phyloP scores from a whole-genome alignment of 1,284 basidiomycete genomes.

The Pseudozyma hubeiensis region DNA sequence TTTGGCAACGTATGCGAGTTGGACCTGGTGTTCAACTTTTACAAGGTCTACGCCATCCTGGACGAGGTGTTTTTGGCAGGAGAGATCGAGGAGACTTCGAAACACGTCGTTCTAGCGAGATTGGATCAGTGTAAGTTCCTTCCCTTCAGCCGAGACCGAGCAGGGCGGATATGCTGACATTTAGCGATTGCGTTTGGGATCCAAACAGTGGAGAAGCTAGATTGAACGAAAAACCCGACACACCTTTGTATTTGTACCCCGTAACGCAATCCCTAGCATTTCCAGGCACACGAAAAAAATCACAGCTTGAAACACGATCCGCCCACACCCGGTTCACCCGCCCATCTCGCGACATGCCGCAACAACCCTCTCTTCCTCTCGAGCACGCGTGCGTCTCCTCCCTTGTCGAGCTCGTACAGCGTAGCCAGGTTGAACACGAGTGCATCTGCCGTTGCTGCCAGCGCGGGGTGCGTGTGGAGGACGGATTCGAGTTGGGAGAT shows the following conservation, averaged over 20 bases:
- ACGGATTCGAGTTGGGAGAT: conserved; percentile 27
- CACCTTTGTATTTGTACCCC: conserved; percentile 25
- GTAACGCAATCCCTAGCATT: neutral
- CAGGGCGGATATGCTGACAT: neutral
- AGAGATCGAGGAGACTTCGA: conserved; percentile 97
- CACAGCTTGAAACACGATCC: conserved; percentile 45
- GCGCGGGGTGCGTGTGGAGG: conserved; percentile 6
- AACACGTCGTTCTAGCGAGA: conserved; percentile 89
- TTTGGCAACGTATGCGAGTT: conserved; percentile 98
- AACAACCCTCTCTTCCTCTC: conserved; percentile 36
- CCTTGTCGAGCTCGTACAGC: conserved; percentile 48
- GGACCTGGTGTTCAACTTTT: conserved; percentile 97
- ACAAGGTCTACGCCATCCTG: conserved; percentile 96
- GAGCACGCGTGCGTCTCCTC: conserved; percentile 20
- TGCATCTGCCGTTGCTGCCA: conserved; percentile 24
- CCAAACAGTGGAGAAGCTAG: conserved; percentile 42
- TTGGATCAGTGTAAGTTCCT: conserved; percentile 73
- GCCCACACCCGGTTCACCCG: conserved; percentile 31
- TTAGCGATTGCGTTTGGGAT: neutral
- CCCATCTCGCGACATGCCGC: conserved; percentile 28
- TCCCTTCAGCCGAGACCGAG: neutral
- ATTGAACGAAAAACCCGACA: conserved; percentile 7
- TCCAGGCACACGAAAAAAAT: neutral
- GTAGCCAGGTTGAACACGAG: conserved; percentile 55
- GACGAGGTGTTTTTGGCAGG: conserved; percentile 99